Base-by-base conservation (phyloP, 148 eudicot genomes). In the Dianthus caryophyllus region DNA sequence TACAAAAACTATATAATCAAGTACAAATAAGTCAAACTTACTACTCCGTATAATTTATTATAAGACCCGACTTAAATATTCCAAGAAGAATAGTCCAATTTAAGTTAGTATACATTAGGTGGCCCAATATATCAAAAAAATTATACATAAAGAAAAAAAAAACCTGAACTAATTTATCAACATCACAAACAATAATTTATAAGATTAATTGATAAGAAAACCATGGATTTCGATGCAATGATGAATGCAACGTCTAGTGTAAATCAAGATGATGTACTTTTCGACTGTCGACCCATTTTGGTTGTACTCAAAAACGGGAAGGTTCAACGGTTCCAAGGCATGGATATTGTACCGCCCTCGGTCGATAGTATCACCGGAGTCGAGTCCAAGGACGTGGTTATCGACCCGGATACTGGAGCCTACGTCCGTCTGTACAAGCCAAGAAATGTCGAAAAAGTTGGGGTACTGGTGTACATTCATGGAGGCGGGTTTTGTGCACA, bases 221-320 rank as follows among this genome's bases (percentile, higher is more conserved):
- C 59, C 21, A 50, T 73, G 71, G 44, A 67, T 26, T 26, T 55
- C 7, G 67, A 68, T 46, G 59, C 38, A 46, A 44, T 64, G 50
- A 62, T 47, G 31, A 56, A 36, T 22, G 33, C 31, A 33, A 47
- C 52, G 48, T 50, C 65, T 2, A 57, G 14, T 29, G 41, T 75
- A 0, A 75, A 69, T 0, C n/a, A 26, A 44, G 66, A 69, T 48
- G 78, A 69, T 29, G 24, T 75, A 58, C 43, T 52, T 39, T 61
- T 39, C 10, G 75, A 76, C 41, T 59, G 39, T 33, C 71, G 70
- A 4, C 78, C 82, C 33, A 36, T 77, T 14, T 27, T 79, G 0
- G 66, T 82, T 38, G 41, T 82, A 9, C 75, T 75, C 78, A 79
- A 79, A 75, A 73, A 84, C 29, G 88, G 85, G 36, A 69, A 36